phyloP scores from a whole-genome alignment of 805 yeast genomes.

The Lipomyces japonicus region DNA sequence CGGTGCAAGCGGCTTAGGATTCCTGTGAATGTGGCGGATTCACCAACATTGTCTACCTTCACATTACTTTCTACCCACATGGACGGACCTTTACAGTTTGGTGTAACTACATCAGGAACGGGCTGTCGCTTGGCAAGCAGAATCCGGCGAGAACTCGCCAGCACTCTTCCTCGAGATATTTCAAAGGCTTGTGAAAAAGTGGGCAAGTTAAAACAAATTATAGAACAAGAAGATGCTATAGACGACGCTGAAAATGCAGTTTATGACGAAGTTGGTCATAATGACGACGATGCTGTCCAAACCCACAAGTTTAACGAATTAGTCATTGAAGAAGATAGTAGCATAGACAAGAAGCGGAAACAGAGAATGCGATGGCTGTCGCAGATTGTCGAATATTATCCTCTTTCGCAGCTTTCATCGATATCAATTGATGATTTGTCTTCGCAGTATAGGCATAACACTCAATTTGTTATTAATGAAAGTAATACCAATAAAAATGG shows the following conservation, averaged over 20 bases:
- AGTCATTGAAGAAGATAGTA: slow-evolving; percentile 49
- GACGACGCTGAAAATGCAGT: slow-evolving; percentile 30
- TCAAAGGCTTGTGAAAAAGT: slow-evolving; percentile 65
- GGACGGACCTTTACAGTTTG: slow-evolving; percentile 73
- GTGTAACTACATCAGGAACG: slow-evolving; percentile 80
- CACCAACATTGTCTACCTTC: slow-evolving; percentile 68
- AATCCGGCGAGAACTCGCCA: slow-evolving; percentile 66
- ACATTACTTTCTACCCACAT: slow-evolving; percentile 66
- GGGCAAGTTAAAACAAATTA: slow-evolving; percentile 58
- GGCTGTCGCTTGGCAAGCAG: slow-evolving; percentile 85
- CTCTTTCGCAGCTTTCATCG: slow-evolving; percentile 59
- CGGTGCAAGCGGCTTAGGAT: slow-evolving; percentile 62
- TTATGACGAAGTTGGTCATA: slow-evolving; percentile 44
- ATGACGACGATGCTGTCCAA: slow-evolving; percentile 69
- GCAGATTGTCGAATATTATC: slow-evolving; percentile 88
- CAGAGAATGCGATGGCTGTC: slow-evolving; percentile 79
- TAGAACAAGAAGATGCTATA: slow-evolving; percentile 52
- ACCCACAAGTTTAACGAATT: slow-evolving; percentile 56
- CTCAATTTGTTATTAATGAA: not conserved
- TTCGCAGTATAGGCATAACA: slow-evolving; percentile 38
- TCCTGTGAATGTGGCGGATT: slow-evolving; percentile 77
- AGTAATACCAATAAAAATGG: slow-evolving; percentile 43
- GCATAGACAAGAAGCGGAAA: slow-evolving; percentile 39
- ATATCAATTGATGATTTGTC: slow-evolving; percentile 58
- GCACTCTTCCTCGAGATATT: slow-evolving; percentile 61